A percentile compares a stretch with the other conserved stretches of the same genome.
Conservation (phyloP, 345 rosid genomes). For the Acer negundo region DNA sequence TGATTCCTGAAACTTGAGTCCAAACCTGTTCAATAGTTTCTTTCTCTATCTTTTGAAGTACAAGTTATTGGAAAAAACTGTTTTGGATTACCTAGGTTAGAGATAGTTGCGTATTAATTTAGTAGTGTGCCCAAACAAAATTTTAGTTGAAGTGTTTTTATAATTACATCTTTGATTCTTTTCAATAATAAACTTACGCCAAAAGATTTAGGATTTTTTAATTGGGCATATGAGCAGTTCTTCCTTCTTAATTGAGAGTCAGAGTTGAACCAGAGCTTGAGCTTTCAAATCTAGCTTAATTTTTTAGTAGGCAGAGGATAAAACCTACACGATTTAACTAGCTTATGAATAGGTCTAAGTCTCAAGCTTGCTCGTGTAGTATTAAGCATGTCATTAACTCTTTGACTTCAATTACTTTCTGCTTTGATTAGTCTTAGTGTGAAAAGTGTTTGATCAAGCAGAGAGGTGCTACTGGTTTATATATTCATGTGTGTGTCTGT, state of each 20-base stretch:
- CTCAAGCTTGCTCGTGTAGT: neutral
- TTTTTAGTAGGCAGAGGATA: neutral
- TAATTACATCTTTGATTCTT: too few species aligned
- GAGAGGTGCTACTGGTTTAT: neutral
- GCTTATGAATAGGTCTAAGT: neutral
- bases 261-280: neutral
- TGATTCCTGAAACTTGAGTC: neutral
- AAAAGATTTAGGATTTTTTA: neutral
- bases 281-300: neutral
- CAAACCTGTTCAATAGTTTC: neutral
- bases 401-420: neutral
- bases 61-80: neutral
- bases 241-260: neutral
- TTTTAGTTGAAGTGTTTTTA: neutral
- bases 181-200: too few species aligned
- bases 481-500: neutral
- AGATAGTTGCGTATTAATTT: neutral
- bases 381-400: neutral
- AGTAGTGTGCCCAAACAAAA: neutral
- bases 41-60: neutral
- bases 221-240: neutral
- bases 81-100: neutral
- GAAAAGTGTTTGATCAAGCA: neutral
- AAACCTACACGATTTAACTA: neutral
- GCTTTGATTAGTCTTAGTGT: neutral